A percentile compares a stretch with the other conserved stretches of the same genome.
Conservation (phyloP, 202 grass and related monocot genomes). For the Brachypodium distachyon region DNA sequence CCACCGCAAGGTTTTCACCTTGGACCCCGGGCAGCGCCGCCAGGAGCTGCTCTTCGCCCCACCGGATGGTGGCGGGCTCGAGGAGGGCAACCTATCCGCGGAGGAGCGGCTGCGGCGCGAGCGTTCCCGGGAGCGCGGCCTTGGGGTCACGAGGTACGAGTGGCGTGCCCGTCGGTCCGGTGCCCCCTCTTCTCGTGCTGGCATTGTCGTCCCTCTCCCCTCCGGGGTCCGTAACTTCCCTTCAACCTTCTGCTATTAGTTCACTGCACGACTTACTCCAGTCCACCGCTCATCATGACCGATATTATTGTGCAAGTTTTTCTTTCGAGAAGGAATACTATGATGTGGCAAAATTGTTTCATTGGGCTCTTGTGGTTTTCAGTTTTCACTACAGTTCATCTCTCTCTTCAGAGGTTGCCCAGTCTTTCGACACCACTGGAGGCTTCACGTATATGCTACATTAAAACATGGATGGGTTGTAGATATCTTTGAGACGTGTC, state of each 20-base stretch:
- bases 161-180: conserved; percentile 47
- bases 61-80: conserved; percentile 73
- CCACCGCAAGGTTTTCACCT: conserved; percentile 72
- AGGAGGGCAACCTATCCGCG: conserved; percentile 73
- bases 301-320: too few relatives aligned
- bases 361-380: too few relatives aligned
- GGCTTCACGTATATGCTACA: too few relatives aligned
- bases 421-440: too few relatives aligned
- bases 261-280: neutral
- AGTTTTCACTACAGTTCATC: too few relatives aligned
- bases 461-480: neutral
- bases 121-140: conserved; percentile 75
- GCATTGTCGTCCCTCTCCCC: conserved; percentile 83
- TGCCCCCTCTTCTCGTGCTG: conserved; percentile 17
- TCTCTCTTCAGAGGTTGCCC: too few relatives aligned
- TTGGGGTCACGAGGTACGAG: conserved; percentile 84
- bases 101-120: conserved; percentile 87
- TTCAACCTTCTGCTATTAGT: neutral
- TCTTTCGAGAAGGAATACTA: too few relatives aligned
- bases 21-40: conserved; percentile 37
- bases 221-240: conserved; percentile 56
- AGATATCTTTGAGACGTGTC: neutral
- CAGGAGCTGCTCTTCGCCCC: conserved; percentile 72
- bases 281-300: too few relatives aligned
- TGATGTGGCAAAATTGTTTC: too few relatives aligned